Conservation (phyloP, 2,329 filamentous ascomycete species). For the Botrytis pseudocinerea region DNA sequence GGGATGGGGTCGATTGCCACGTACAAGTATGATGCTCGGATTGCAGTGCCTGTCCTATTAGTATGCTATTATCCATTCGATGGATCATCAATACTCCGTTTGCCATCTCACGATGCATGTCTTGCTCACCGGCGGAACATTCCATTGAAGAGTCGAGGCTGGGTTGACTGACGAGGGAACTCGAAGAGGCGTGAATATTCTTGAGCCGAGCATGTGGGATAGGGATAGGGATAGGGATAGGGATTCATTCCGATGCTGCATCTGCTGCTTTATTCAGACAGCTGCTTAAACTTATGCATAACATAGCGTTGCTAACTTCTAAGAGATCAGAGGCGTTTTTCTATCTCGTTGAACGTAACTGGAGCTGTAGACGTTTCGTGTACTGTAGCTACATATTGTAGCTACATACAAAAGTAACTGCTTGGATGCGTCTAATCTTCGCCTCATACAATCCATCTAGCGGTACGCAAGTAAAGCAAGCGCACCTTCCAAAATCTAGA, state of each 20-base stretch:
- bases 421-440: neutral
- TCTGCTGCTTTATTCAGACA: neutral
- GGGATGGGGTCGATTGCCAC: neutral
- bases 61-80: neutral
- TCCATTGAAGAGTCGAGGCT: neutral
- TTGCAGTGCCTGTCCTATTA: neutral
- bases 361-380: no score
- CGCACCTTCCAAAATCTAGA: no score
- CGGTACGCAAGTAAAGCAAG: neutral
- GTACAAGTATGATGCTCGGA: neutral
- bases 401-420: no score
- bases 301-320: neutral
- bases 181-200: neutral
- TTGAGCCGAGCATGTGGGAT: neutral
- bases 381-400: no score
- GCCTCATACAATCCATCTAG: neutral
- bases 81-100: neutral
- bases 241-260: neutral
- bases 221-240: no score
- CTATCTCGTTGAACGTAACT: neutral
- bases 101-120: slow-evolving; percentile 22
- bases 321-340: neutral
- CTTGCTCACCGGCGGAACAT: slow-evolving; percentile 15
- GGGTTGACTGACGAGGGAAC: neutral
- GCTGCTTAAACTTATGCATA: neutral